A percentile compares a stretch with the other conserved stretches of the same genome.
Conservation (phyloP, 2,329 filamentous ascomycete genomes). For the Metarhizium robertsii region DNA sequence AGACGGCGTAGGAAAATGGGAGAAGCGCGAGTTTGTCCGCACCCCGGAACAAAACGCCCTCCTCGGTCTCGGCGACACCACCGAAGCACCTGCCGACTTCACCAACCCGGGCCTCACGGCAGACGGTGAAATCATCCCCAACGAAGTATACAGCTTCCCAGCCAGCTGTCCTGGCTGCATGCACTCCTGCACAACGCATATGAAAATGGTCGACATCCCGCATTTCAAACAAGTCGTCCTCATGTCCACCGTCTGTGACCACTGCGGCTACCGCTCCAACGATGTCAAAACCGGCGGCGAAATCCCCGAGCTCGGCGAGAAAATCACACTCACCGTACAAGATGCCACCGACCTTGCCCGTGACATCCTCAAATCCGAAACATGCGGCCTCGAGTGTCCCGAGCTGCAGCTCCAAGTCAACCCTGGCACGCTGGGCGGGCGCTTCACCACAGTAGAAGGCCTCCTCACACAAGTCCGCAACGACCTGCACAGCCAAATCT, state of each 20-base stretch:
- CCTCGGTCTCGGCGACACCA: constrained; percentile 64
- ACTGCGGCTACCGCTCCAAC: constrained; percentile 90
- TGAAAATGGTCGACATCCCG: constrained; percentile 98
- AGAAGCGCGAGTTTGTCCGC: constrained; percentile 73
- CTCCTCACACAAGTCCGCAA: constrained; percentile 86
- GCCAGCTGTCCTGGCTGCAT: constrained; percentile 86
- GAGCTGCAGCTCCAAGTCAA: constrained; percentile 83
- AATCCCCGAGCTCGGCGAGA: constrained; percentile 76
- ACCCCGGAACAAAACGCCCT: constrained; percentile 78
- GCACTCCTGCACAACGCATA: constrained; percentile 79
- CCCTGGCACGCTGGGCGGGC: constrained; percentile 86
- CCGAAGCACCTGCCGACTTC: constrained; percentile 39
- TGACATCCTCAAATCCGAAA: constrained; percentile 95
- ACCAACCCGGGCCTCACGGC: constrained; percentile 39
- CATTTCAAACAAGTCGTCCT: constrained; percentile 96
- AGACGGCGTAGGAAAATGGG: constrained; percentile 78
- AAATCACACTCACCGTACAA: constrained; percentile 68
- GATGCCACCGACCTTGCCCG: constrained; percentile 66
- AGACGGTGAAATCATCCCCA: constrained; percentile 77
- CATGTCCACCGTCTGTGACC: constrained; percentile 87
- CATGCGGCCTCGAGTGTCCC: constrained; percentile 75
- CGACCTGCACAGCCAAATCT: constrained; percentile 82
- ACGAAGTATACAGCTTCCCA: constrained; percentile 89
- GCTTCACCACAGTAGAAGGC: constrained; percentile 95
- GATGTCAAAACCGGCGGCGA: constrained; percentile 97